Evolutionary conservation across 2,329 filamentous ascomycete species (phyloP), one percentile per base, ranked within the genome.

Genomic region (Fusarium redolens): DNA sequence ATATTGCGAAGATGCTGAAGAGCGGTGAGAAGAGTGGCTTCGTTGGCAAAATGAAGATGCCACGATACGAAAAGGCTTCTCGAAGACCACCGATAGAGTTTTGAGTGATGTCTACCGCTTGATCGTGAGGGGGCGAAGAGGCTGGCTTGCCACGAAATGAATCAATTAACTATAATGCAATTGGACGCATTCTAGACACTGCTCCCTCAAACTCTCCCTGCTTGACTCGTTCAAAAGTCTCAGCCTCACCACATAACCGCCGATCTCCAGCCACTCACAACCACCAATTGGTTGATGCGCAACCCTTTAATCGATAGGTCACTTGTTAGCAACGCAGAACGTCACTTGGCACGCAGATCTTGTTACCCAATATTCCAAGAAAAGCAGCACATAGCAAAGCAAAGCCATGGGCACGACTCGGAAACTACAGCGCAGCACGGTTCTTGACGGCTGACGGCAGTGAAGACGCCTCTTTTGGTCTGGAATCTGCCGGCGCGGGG

Each of bases 221-320:
- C 64, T 68, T 56, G 66, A 69, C 57, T 69, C 63, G 40, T 7
- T 43, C 63, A 38, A 54, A 35, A 33, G 63, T 66, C 33, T 67
- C 65, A 68, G 65, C 57, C 65, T 68, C 65, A 68, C 43, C 38
- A 43, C 20, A 35, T 37, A 51, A 33, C 43, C 38, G 38, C 58
- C 30, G 25, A 64, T 69, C 50, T 14, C 13, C 13, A 28, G 57
- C 65, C 45, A 31, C 28, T 41, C 28, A 35, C 22, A 11, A 14
- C 25, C 17, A 43, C 15, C 50, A 52, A 64, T 68, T 51, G 57
- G 57, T 13, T 25, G 50, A 40, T 54, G 33, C 22, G 33, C 50
- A 28, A 15, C 7, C 37, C 20, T 44, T 41, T 7, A 41, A 47
- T 48, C 33, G 41, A 59, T 20, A 40, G 33, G 13, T 25, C 33